phyloP scores from a whole-genome alignment of 148 eudicot genomes.

The Fagopyrum esculentum region DNA sequence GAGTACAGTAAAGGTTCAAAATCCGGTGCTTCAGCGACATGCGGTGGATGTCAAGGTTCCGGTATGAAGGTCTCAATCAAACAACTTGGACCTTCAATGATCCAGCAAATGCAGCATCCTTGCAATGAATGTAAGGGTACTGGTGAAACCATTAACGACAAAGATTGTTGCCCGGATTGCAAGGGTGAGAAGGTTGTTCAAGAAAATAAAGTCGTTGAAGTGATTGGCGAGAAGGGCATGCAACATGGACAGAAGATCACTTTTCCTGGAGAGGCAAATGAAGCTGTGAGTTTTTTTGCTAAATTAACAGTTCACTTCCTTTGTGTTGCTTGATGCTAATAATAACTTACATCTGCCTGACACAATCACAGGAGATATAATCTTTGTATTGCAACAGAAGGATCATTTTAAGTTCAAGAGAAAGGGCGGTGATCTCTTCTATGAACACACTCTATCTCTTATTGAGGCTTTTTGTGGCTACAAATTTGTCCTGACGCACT shows the following conservation, averaged over 20 bases:
- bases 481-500: constrained; percentile 12
- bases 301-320: neutral
- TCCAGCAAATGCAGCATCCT: too few species aligned
- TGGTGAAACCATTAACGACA: constrained; percentile 36
- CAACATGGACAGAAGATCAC: constrained; percentile 60
- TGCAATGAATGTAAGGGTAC: too few species aligned
- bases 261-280: constrained; percentile 71
- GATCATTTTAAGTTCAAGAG: constrained; percentile 67
- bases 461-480: constrained; percentile 27
- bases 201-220: constrained; percentile 69
- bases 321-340: neutral
- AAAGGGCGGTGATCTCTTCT: constrained; percentile 68
- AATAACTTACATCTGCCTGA: neutral
- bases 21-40: too few species aligned
- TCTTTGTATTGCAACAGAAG: constrained; percentile 53
- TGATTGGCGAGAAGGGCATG: constrained; percentile 71
- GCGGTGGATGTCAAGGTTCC: too few species aligned
- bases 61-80: too few species aligned
- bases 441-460: constrained; percentile 53
- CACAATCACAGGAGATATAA: constrained; percentile 14
- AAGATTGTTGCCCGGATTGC: constrained; percentile 60
- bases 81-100: too few species aligned
- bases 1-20: too few species aligned
- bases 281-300: constrained; percentile 42
- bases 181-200: constrained; percentile 65